phyloP scores from a whole-genome alignment of 371 early-diverging fungal species.

The Mortierella sp. region DNA sequence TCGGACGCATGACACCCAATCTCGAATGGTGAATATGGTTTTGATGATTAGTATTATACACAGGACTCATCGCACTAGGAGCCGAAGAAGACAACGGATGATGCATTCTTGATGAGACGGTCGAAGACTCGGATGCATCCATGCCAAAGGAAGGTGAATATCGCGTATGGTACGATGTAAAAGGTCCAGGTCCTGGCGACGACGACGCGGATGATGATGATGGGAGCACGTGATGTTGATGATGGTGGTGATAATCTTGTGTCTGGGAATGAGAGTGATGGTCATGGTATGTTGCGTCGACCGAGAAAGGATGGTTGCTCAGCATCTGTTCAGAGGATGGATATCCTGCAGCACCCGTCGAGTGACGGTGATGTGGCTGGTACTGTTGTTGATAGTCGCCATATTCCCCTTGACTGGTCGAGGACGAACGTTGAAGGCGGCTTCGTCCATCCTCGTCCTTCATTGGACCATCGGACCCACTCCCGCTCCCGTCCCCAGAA shows the following conservation, averaged over 20 bases:
- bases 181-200: too few relatives aligned
- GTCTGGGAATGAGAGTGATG: background rate
- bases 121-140: too few relatives aligned
- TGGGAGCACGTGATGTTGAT: too few relatives aligned
- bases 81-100: background rate
- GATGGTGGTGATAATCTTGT: background rate
- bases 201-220: too few relatives aligned
- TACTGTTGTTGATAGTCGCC: slow-evolving; percentile 5
- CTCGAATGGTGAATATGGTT: slow-evolving; percentile 2
- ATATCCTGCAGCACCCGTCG: background rate
- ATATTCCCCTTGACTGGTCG: background rate
- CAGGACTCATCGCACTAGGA: background rate
- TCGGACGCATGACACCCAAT: background rate
- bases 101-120: too few relatives aligned
- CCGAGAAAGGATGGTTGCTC: background rate
- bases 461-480: too few relatives aligned
- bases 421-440: background rate
- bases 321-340: background rate
- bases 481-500: too few relatives aligned
- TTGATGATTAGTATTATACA: background rate
- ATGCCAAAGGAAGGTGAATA: too few relatives aligned
- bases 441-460: slow-evolving; percentile 19
- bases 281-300: slow-evolving; percentile 1
- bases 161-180: too few relatives aligned
- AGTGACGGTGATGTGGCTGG: slow-evolving; percentile 3